Percentiles rank a stretch among this genome's conserved stretches.
Evolutionary conservation across 108 stramenopile genomes (phyloP).

Genomic region (Skeletonema grethae): DNA sequence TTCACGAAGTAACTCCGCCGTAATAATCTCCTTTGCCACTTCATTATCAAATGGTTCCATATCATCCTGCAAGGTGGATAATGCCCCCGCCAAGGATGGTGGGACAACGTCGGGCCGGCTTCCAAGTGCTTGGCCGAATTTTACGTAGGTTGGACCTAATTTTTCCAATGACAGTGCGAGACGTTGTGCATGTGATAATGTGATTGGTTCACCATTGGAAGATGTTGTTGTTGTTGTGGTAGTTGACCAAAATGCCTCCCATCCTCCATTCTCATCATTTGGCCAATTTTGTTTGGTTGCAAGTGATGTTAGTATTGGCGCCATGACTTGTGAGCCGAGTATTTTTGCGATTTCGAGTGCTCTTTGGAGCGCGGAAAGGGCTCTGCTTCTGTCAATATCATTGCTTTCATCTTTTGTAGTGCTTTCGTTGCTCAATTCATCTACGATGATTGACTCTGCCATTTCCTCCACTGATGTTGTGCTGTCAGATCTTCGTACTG

Average conservation of each 20-base stretch:
- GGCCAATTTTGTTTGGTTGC: conserved; percentile 9
- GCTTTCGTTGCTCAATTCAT: neutral
- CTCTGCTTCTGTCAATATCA: neutral
- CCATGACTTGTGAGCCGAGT: conserved; percentile 18
- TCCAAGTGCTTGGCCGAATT: conserved; percentile 78
- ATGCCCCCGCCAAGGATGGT: conserved; percentile 51
- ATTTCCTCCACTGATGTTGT: neutral
- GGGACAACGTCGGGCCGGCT: conserved; percentile 78
- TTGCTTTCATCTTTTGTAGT: neutral
- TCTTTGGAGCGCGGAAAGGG: conserved; percentile 20
- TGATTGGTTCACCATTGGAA: neutral
- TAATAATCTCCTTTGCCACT: conserved; percentile 54
- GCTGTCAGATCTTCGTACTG: neutral
- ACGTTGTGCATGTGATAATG: conserved; percentile 54
- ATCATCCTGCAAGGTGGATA: conserved; percentile 65
- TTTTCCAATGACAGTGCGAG: conserved; percentile 53
- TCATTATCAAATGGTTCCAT: conserved; percentile 71
- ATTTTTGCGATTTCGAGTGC: conserved; percentile 33
- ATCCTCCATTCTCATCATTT: conserved; percentile 16
- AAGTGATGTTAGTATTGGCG: conserved; percentile 13
- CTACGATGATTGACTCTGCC: conserved; percentile 4
- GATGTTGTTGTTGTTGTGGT: neutral
- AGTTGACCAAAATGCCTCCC: conserved; percentile 46
- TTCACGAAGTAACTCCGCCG: conserved; percentile 30
- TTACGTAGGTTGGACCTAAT: conserved; percentile 79